phyloP scores from a whole-genome alignment of 2,329 filamentous ascomycete species.

The Microsporum ferrugineum region DNA sequence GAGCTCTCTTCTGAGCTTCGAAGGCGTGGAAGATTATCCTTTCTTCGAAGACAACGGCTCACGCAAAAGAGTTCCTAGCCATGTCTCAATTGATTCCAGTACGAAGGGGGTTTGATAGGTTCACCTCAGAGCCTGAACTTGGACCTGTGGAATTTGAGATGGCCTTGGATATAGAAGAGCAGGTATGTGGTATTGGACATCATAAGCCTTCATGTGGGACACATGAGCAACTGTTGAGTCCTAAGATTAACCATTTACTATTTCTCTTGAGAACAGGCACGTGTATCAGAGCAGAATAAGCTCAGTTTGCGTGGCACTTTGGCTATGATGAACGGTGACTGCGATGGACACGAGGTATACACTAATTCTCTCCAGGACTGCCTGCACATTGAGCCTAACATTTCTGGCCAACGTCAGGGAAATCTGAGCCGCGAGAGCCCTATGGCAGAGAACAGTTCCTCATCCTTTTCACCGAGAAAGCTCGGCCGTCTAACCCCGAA shows the following conservation, averaged over 20 bases:
- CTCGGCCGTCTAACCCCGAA: not conserved
- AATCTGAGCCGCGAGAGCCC: not conserved
- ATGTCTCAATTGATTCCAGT: not conserved
- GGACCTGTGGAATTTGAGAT: constrained; percentile 12
- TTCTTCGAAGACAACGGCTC: not conserved
- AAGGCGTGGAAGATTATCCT: too few species aligned
- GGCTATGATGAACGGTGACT: not conserved
- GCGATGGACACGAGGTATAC: not conserved
- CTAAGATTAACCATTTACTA: not conserved
- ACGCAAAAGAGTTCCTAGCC: too few species aligned
- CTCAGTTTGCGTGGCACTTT: not conserved
- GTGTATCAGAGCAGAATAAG: not conserved
- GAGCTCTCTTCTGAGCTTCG: not conserved
- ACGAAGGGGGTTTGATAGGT: not conserved
- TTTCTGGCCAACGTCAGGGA: not conserved
- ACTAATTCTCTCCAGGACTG: not conserved
- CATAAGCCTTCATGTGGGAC: not conserved
- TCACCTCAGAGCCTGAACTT: constrained; percentile 3
- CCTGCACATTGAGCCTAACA: not conserved
- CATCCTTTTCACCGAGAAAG: not conserved
- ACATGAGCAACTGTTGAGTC: not conserved
- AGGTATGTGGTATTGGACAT: not conserved
- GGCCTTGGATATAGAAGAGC: constrained; percentile 12
- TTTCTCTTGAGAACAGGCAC: not conserved
- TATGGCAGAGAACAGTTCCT: not conserved